Evolutionary conservation across 192 early-diverging fungal species (phyloP).

Genomic region (Coemansia sp.): DNA sequence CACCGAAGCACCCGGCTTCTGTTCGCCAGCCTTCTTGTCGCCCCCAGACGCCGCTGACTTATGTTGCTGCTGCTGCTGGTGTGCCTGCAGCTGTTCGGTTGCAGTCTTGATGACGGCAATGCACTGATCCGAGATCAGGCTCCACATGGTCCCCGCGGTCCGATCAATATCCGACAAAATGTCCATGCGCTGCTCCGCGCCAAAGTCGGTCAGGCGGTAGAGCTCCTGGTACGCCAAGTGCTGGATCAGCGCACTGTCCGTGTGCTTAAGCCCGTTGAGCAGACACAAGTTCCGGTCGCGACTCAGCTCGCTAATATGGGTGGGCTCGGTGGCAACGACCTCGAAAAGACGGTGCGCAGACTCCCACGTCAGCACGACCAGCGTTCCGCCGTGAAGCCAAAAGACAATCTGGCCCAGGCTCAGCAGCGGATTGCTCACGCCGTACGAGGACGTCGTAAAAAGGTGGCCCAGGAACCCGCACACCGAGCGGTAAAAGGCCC

Average conservation of each 20-base stretch:
- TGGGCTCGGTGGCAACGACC: conserved; percentile 40
- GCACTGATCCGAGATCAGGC: conserved; percentile 35
- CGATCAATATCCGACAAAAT: conserved; percentile 42
- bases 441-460: conserved; percentile 39
- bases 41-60: not conserved
- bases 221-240: conserved; percentile 49
- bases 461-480: conserved; percentile 26
- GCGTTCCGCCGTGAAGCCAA: conserved; percentile 33
- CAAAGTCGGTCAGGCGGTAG: conserved; percentile 30
- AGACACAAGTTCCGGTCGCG: conserved; percentile 40
- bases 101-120: conserved; percentile 31
- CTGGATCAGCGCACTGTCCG: conserved; percentile 21
- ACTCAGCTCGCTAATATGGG: conserved; percentile 45
- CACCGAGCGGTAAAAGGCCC: conserved; percentile 36
- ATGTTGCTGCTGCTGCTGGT: conserved; percentile 1
- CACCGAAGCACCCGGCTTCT: conserved; percentile 3
- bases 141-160: conserved; percentile 35
- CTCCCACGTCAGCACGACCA: conserved; percentile 39
- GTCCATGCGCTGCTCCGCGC: conserved; percentile 28
- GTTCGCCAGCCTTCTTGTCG: conserved; percentile 4
- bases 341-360: conserved; percentile 49
- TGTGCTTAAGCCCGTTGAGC: conserved; percentile 32
- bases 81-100: conserved; percentile 21
- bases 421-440: conserved; percentile 39
- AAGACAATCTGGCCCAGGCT: conserved; percentile 23